Conservation (phyloP, 306 rosid species). For the Vigna nakashimae region DNA sequence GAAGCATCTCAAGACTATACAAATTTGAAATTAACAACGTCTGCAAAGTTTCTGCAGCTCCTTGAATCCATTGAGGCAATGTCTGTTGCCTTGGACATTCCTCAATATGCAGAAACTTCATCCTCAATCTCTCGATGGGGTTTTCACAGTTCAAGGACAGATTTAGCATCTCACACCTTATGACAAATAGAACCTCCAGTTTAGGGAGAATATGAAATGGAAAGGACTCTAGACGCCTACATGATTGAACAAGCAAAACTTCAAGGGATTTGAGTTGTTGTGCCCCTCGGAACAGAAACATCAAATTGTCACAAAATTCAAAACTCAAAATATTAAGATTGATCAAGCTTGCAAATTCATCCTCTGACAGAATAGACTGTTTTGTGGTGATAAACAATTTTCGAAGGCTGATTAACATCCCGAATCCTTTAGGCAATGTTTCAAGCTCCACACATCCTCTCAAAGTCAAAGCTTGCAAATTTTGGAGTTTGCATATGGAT, state of each 20-base stretch:
- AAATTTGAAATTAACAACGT: neutral
- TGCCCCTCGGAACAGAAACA: neutral
- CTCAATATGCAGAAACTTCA: neutral
- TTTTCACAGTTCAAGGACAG: neutral
- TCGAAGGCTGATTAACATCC: conserved; percentile 22
- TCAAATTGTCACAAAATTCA: neutral
- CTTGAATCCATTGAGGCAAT: conserved; percentile 31
- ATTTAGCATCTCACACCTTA: neutral
- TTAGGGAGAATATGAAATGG: conserved; percentile 5
- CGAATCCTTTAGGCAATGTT: neutral
- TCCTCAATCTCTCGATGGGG: neutral
- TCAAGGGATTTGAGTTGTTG: conserved; percentile 9
- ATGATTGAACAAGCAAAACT: neutral
- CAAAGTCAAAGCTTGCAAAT: neutral
- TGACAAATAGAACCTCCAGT: neutral
- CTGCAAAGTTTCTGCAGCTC: neutral
- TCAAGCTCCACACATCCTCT: neutral
- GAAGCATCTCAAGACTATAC: conserved; percentile 21
- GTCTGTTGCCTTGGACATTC: neutral
- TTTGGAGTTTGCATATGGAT: conserved; percentile 7
- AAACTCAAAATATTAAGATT: conserved; percentile 16
- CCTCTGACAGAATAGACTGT: neutral
- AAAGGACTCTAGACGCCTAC: neutral
- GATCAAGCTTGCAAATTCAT: neutral
- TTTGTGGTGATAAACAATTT: conserved; percentile 20